Base-by-base conservation (phyloP, 2,329 filamentous ascomycete genomes). In the Chrysoporthe austroafricana region DNA sequence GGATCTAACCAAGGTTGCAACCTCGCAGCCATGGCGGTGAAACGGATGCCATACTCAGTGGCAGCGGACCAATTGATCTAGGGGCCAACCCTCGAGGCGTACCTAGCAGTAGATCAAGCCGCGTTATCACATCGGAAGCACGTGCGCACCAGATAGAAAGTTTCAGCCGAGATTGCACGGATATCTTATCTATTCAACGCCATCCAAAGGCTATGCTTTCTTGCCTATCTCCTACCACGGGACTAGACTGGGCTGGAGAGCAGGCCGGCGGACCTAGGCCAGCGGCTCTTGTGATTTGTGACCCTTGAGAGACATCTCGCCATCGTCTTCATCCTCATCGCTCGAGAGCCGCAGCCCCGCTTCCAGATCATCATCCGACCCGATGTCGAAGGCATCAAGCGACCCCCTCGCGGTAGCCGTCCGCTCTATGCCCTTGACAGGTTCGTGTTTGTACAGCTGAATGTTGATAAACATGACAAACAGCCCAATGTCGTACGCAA, bases 391-490 rank as follows among this genome's bases (percentile, higher is more conserved):
- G 8, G 62, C 68, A 52, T 68, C 68, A 7, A 59, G 44, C 21
- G 68, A 70, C 4, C 59, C 58, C 46, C 65, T 68, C 16, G 44
- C 62, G 21, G 8, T 21, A 3, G 26, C 16, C 4, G 50, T 26
- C 34, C 43, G 48, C 36, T 18, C 48, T 2, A n/a, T 56, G 18
- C 59, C 56, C 48, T 68, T 61, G n/a, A 59, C 54, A n/a, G 70
- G 68, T 72, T 85, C 82, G 66, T 84, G 77, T 48, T 79, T 76
- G 67, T 86, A 77, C 43, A 89, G 72, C 72, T 82, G 84, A 74
- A 88, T 82, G 67, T 87, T 88, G 39, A 88, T 80, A 73, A 89
- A 90, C 77, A 89, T 79, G 16, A 81, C 82, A 74, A 84, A 89
- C 13, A 90, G 72, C 0, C 87, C 63, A 52, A 58, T 26, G 66